Evolutionary conservation across 2,329 filamentous ascomycete species (phyloP), one percentile per base, ranked within the genome.

Genomic region (Aureobasidium pullulans): DNA sequence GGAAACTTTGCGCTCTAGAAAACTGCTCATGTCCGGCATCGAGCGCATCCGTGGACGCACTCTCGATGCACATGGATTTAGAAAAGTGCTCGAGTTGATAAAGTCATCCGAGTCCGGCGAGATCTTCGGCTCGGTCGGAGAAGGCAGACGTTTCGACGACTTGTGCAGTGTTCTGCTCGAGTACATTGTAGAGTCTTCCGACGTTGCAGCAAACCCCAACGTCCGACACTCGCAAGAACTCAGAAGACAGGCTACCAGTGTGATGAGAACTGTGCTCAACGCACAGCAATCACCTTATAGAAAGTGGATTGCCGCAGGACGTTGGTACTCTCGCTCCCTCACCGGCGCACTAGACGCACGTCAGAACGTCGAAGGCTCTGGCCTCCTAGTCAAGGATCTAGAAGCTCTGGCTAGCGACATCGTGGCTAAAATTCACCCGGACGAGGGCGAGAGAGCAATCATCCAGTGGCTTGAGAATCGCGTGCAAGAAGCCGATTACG

Each of bases 51-150:
- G 84, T 65, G 79, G 82, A 32, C 84, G 84, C 66, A 84, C 84
- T 1, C 81, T 93, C n/a, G 89, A 92, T 68, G 87, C 89, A 3
- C 88, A 91, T 68, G 88, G 88, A 60, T 90, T 92, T 78, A 83
- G 88, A 57, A 88, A 89, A 67, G 77, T 92, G 50, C 88, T 92
- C 70, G 85, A 85, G 40, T 80, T 91, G 64, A 80, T 90, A 19
- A 49, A 58, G 61, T 85, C 87, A 63, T 85, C 88, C 61, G 82
- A 79, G 68, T 81, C 81, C 28, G 71, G 73, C 66, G 79, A 84
- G 13, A 77, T 84, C 19, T 84, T 63, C 31, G 62, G 88, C 68
- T 79, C 80, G 1, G 82, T 86, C 61, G 83, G 86, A 49, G 84
- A 87, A 66, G 84, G 87, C 57, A 87, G 83, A 64, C 89, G 89